Evolutionary conservation across 768 basidiomycete genomes (phyloP).

Genomic region (Chalciporus chontae): DNA sequence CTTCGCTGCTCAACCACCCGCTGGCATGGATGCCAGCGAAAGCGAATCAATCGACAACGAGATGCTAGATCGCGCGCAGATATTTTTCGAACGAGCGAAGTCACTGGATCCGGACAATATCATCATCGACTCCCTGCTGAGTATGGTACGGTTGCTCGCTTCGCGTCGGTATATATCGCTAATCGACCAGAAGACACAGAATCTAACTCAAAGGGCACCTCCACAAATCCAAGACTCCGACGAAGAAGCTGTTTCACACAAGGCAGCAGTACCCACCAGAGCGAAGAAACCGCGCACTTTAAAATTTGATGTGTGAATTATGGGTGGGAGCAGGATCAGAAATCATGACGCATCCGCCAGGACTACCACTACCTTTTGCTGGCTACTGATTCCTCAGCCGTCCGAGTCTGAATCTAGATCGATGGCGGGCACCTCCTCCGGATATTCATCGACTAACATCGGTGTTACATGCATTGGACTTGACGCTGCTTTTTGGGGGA

Average conservation of each 20-base stretch:
- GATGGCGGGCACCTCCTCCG: slow-evolving; percentile 76
- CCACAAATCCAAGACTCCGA: slow-evolving; percentile 30
- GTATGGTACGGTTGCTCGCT: slow-evolving; percentile 39
- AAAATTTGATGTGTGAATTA: neutral
- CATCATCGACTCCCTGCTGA: slow-evolving; percentile 51
- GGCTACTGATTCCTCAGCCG: slow-evolving; percentile 4
- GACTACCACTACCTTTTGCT: neutral
- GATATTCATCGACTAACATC: slow-evolving; percentile 42
- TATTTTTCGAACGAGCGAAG: slow-evolving; percentile 63
- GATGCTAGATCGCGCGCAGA: slow-evolving; percentile 47
- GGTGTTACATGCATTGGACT: neutral
- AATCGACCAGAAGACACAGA: slow-evolving; percentile 15
- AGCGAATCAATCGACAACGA: slow-evolving; percentile 33
- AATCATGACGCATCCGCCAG: too few relatives aligned
- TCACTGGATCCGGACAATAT: slow-evolving; percentile 54
- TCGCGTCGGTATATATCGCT: neutral
- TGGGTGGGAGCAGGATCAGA: neutral
- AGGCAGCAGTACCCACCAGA: neutral
- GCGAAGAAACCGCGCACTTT: slow-evolving; percentile 18
- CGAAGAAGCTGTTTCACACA: slow-evolving; percentile 29
- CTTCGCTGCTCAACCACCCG: slow-evolving; percentile 48
- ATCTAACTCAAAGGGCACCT: slow-evolving; percentile 17
- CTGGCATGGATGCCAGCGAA: slow-evolving; percentile 1
- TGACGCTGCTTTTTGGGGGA: slow-evolving; percentile 3
- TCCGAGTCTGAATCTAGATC: slow-evolving; percentile 82